Evolutionary conservation across 108 stramenopile species (phyloP).

Genomic region (Schizochytrium sp.): DNA sequence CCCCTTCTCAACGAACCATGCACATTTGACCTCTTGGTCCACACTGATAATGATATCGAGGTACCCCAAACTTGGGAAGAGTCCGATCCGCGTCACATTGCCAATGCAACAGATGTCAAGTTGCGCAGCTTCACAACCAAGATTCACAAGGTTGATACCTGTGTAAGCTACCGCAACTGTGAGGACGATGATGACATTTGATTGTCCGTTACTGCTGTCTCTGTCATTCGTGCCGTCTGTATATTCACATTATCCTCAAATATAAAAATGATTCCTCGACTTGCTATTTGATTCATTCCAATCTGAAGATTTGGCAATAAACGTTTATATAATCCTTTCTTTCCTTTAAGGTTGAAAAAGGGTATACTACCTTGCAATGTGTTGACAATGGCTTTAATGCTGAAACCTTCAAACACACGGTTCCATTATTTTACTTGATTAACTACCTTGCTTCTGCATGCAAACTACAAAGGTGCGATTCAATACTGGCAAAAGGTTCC

Average conservation of each 20-base stretch:
- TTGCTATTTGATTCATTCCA: too few species aligned
- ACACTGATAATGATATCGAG: constrained; percentile 87
- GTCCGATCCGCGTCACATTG: constrained; percentile 95
- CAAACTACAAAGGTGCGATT: too few species aligned
- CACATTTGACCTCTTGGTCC: constrained; percentile 95
- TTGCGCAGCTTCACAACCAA: constrained; percentile 92
- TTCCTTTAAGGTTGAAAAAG: too few species aligned
- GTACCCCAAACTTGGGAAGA: constrained; percentile 94
- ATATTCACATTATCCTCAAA: not conserved
- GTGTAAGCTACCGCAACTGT: constrained; percentile 84
- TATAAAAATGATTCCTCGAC: too few species aligned
- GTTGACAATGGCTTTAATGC: too few species aligned
- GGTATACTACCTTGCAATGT: too few species aligned
- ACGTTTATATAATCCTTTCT: too few species aligned
- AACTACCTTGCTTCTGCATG: too few species aligned
- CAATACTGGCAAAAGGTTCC: too few species aligned
- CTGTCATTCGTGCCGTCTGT: not conserved
- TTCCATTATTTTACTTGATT: too few species aligned
- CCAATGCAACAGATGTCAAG: constrained; percentile 91
- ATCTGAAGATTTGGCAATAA: too few species aligned
- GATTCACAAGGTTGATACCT: constrained; percentile 91
- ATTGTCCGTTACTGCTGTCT: not conserved
- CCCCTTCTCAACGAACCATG: constrained; percentile 96
- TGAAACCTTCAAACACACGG: too few species aligned
- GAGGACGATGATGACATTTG: constrained; percentile 61